A percentile compares a stretch with the other conserved stretches of the same genome.
Conservation (phyloP, 139 green algal genomes). For the Gonium pectorale region DNA sequence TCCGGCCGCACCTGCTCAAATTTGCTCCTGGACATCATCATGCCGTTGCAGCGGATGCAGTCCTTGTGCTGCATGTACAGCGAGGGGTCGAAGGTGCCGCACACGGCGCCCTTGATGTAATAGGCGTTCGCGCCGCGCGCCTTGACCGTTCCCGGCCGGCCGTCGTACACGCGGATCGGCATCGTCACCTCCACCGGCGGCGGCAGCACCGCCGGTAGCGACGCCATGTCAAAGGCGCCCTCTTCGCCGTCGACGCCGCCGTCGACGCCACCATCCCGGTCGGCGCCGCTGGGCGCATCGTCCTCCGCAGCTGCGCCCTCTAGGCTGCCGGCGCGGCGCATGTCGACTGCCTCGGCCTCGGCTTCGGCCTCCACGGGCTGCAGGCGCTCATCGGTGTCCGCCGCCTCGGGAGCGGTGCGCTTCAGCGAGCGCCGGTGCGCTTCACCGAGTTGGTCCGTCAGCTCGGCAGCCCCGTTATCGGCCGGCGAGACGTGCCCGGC, state of each 20-base stretch:
- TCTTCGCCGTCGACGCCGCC: background rate
- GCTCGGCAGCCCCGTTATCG: too few relatives aligned
- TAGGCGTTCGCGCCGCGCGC: background rate
- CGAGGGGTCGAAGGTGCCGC: constrained; percentile 13
- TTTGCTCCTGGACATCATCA: constrained; percentile 17
- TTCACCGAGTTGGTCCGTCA: too few relatives aligned
- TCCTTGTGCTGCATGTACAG: constrained; percentile 21
- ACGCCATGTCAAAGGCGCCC: background rate
- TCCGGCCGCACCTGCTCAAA: constrained; percentile 37
- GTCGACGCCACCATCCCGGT: background rate
- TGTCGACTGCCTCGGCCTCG: too few relatives aligned
- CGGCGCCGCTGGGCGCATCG: background rate
- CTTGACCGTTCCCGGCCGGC: background rate
- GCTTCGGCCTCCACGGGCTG: too few relatives aligned
- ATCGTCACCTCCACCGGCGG: constrained; percentile 22
- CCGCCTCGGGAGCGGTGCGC: background rate
- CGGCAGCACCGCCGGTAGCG: background rate
- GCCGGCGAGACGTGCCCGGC: too few relatives aligned
- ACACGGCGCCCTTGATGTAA: constrained; percentile 9
- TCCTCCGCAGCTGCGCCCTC: background rate
- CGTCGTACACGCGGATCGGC: constrained; percentile 1
- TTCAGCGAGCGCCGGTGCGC: background rate
- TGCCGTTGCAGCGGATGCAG: constrained; percentile 32
- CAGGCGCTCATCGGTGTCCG: background rate
- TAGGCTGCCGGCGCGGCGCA: background rate